phyloP scores from a whole-genome alignment of 148 eudicot genomes.

The Heliamphora exappendiculata region DNA sequence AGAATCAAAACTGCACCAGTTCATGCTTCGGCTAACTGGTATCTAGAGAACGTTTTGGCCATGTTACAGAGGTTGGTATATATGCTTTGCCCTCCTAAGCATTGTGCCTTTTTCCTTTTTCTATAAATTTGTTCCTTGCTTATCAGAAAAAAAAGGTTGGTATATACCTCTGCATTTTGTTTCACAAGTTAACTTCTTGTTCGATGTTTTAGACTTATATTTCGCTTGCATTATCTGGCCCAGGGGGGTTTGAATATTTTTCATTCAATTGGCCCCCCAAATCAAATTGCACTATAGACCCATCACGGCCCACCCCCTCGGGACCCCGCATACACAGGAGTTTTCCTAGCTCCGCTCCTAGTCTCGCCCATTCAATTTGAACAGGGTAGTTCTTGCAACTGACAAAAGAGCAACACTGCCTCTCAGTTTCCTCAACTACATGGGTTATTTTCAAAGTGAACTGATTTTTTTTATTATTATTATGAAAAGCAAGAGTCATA shows the following conservation, averaged over 20 bases:
- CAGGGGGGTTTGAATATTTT: no score
- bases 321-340: no score
- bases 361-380: background rate
- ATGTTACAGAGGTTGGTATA: constrained; percentile 66
- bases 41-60: constrained; percentile 72
- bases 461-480: background rate
- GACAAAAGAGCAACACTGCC: background rate
- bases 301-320: no score
- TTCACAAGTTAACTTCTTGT: background rate
- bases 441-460: background rate
- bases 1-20: constrained; percentile 91
- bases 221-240: background rate
- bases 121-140: no score
- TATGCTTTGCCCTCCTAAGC: no score
- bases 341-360: no score
- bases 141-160: no score
- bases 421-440: background rate
- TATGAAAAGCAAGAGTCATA: background rate
- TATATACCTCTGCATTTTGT: background rate
- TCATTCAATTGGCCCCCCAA: no score
- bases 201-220: background rate
- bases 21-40: constrained; percentile 97
- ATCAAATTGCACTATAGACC: no score
- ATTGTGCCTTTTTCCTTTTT: no score
- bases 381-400: background rate